Evolutionary conservation across 2,329 filamentous ascomycete genomes (phyloP), one percentile per base, ranked within the genome.

Genomic region (Truncatella angustata): DNA sequence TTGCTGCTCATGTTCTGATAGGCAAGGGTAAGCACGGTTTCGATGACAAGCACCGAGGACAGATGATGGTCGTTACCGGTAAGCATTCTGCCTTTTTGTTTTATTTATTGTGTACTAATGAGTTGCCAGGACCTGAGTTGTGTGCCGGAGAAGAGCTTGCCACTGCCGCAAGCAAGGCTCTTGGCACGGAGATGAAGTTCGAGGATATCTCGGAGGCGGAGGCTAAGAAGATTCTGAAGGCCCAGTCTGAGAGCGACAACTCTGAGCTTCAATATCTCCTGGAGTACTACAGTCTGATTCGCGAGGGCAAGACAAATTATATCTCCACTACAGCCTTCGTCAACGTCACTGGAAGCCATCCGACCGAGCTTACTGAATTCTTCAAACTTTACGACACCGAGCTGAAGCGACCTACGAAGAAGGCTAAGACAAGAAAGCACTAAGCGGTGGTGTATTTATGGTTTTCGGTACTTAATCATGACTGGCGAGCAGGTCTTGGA

Each of bases 261-360:
- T 70, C 71, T 1, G 76, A 80, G 62, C 66, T 72, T 50, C 58
- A 77, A 58, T 78, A 76, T 56, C 58, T 80, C 5, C 69, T 80
- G 4, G 75, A 81, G 56, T 80, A 79, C 62, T 80, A 78, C 63
- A 74, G 73, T 39, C 66, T 80, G 7, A 76, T 80, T 9, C 69
- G 74, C 42, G 75, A 78, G 56, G 77, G 77, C 16, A 80, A 79
- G 67, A 77, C 76, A 0, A 80, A 79, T 61, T 80, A 79, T 60
- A 75, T 80, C 56, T 66, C 75, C 2, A 80, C 77, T 1, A 73
- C 70, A 3, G 71, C 75, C 1, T 80, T 79, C 57, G 71, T 76
- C 50, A 70, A 79, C 50, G 70, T 79, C 26, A 79, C 76, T 2
- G 74, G 72, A 4, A 56, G 61, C 30, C 69, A 74, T 54, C 73